phyloP scores from a whole-genome alignment of 1,284 basidiomycete species.

The Athelia psychrophila region DNA sequence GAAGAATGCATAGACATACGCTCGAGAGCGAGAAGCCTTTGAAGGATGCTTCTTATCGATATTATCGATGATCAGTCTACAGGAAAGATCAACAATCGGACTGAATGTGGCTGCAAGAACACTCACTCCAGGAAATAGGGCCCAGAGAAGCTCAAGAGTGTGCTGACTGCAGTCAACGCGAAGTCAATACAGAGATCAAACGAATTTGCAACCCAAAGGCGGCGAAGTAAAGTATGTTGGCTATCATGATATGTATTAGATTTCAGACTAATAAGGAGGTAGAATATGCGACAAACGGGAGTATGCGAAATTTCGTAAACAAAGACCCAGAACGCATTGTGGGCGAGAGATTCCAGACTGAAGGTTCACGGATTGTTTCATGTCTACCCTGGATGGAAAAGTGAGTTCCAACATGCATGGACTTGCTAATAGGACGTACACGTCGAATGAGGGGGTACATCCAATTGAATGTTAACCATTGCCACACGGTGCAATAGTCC shows the following conservation, averaged over 20 bases:
- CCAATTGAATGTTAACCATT: conserved; percentile 84
- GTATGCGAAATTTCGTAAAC: conserved; percentile 54
- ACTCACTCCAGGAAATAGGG: conserved; percentile 66
- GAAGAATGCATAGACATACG: conserved; percentile 72
- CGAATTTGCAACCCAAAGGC: conserved; percentile 66
- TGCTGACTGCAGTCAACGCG: conserved; percentile 56
- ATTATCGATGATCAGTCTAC: conserved; percentile 47
- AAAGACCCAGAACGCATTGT: conserved; percentile 66
- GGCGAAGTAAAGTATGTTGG: conserved; percentile 47
- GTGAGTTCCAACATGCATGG: not conserved
- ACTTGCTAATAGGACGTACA: conserved; percentile 22
- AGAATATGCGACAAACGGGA: not conserved
- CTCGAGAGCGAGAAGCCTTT: conserved; percentile 47
- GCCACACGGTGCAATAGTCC: conserved; percentile 72
- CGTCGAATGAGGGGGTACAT: conserved; percentile 62
- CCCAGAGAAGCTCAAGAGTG: conserved; percentile 65
- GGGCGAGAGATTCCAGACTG: conserved; percentile 71
- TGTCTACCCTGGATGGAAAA: conserved; percentile 43
- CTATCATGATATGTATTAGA: not conserved
- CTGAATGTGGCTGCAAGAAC: no score
- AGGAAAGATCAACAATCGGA: not conserved
- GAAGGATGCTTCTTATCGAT: conserved; percentile 31
- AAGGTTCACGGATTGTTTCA: conserved; percentile 64
- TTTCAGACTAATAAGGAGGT: not conserved
- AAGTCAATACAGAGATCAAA: conserved; percentile 72